Base-by-base conservation (phyloP, 177 flowering plant genomes). In the Vitis hybrid region DNA sequence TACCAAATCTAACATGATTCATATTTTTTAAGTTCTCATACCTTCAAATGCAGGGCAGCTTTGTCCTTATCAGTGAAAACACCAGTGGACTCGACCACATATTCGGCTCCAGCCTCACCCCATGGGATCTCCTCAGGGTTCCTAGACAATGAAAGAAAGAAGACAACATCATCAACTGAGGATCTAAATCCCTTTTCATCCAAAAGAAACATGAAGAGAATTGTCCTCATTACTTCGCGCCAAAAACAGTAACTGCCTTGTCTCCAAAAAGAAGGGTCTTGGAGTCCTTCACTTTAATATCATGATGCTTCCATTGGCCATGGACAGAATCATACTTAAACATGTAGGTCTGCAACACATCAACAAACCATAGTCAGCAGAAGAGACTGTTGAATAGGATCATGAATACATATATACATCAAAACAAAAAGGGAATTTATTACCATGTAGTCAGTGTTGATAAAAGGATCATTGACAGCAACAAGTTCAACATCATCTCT, bases 41-140 rank as follows among this genome's bases (percentile, higher is more conserved):
- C 84, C 84, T 81, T 74, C 72, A 81, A 57, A 70, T 81, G 84
- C 57, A 76, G 73, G 67, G 77, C 84, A 62, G 84, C 84, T 56
- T 81, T 81, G 52, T 79, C 84, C 82, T 81, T 74, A 60, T 81
- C 82, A 12, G 84, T 79, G 72, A 81, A 81, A 68, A 81, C 84
- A 15, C 84, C 84, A 3, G 84, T 81, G 51, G 84, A 81, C 68
- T 81, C 84, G 3, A 81, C 80, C 17, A 81, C 82, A 52, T 57
- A 81, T 3, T 81, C 82, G 58, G 84, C 84, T 62, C 84, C 84
- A 60, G 78, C 69, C 75, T 76, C 72, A 10, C 76, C 82, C 84
- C 84, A 81, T 64, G 82, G 82, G 74, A 81, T 81, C 76, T 81
- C 82, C 69, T 81, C 82, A 7, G 84, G 84, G 77, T 81, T 79